These are phyloP conservation scores for Boletus insuetus DNA, from an alignment of 768 basidiomycete species.

Conservation along the genomic window DNA sequence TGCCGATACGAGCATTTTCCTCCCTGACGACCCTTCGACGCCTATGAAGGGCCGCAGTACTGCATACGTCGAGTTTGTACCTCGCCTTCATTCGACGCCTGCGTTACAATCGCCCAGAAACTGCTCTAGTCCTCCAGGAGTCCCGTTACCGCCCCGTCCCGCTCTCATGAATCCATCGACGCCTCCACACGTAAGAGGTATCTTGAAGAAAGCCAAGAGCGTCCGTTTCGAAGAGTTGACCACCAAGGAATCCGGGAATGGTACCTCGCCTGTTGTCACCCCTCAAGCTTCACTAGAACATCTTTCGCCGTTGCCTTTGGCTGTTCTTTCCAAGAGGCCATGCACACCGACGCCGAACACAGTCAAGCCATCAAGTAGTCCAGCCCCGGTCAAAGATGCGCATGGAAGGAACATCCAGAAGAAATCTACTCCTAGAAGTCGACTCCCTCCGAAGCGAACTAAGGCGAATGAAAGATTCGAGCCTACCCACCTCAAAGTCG, in stretches of 20 bases:
- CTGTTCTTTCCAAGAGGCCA: conserved; percentile 6
- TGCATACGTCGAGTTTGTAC: not conserved
- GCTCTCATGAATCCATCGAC: conserved; percentile 27
- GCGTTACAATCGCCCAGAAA: conserved; percentile 6
- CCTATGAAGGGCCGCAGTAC: not conserved
- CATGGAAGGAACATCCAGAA: conserved; percentile 5
- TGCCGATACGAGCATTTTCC: conserved; percentile 8
- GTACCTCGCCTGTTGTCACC: not conserved
- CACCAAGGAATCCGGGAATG: conserved; percentile 1
- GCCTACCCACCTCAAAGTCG: not conserved
- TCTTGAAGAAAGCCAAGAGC: conserved; percentile 40
- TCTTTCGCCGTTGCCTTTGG: conserved; percentile 5
- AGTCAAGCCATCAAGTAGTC: not conserved
- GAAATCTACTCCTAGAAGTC: conserved; percentile 11
- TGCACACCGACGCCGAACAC: conserved; percentile 9
- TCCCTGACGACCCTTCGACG: conserved; percentile 14
- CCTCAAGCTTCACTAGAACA: conserved; percentile 1
- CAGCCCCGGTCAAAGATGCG: not conserved
- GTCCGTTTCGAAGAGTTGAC: conserved; percentile 36
- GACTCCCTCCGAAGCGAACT: conserved; percentile 12
- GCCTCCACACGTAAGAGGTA: conserved; percentile 32
- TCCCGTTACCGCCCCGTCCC: conserved; percentile 21
- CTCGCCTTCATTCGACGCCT: not conserved
- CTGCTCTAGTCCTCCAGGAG: conserved; percentile 15
- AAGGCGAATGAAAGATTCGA: conserved; percentile 11